Evolutionary conservation across 805 yeast species (phyloP).

Genomic region (Jamesozyma spencerorum): DNA sequence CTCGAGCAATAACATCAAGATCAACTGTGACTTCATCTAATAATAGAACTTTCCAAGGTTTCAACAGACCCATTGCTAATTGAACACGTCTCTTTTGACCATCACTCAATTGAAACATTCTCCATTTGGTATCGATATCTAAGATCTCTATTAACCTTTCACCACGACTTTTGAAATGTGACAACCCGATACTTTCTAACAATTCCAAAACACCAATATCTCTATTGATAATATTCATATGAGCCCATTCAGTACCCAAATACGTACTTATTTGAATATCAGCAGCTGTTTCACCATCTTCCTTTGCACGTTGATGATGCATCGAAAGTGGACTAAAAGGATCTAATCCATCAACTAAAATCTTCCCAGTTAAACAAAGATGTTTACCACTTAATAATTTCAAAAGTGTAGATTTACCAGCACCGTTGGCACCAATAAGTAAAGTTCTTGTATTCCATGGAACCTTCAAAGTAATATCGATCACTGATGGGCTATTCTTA

Average conservation of each 20-base stretch:
- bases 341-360: slow-evolving; percentile 71
- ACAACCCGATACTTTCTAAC: slow-evolving; percentile 77
- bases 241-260: slow-evolving; percentile 96
- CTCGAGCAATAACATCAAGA: slow-evolving; percentile 84
- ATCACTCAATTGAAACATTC: slow-evolving; percentile 85
- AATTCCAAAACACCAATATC: slow-evolving; percentile 82
- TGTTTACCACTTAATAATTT: slow-evolving; percentile 87
- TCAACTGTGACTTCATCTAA: slow-evolving; percentile 96
- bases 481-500: slow-evolving; percentile 54
- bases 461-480: slow-evolving; percentile 50
- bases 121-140: slow-evolving; percentile 84
- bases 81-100: slow-evolving; percentile 95
- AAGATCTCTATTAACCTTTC: slow-evolving; percentile 65
- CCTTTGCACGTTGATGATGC: slow-evolving; percentile 21
- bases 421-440: slow-evolving; percentile 90
- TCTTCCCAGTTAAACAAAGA: slow-evolving; percentile 61
- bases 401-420: slow-evolving; percentile 88
- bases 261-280: slow-evolving; percentile 57
- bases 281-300: slow-evolving; percentile 28
- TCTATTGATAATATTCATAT: slow-evolving; percentile 78
- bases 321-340: slow-evolving; percentile 60
- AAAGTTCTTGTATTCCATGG: slow-evolving; percentile 69
- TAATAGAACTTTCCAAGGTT: slow-evolving; percentile 83
- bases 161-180: slow-evolving; percentile 62
- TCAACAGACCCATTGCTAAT: slow-evolving; percentile 81